Conservation (phyloP, 208 protist species). For the Crithidia expoeki region DNA sequence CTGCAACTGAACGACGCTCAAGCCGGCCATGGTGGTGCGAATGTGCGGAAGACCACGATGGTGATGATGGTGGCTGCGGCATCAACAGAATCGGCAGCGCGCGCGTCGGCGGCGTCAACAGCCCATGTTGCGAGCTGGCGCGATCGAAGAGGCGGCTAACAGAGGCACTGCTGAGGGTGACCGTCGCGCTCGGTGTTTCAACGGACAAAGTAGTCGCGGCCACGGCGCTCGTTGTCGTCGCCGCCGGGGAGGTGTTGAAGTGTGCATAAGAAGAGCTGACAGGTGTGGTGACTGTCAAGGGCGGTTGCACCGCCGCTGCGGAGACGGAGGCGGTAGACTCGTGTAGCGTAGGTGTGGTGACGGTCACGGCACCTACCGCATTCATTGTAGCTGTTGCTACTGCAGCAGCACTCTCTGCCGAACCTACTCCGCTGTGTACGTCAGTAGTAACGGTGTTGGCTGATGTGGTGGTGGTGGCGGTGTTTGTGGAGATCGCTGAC, state of each 20-base stretch:
- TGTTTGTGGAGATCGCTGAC: background rate
- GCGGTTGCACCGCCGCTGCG: background rate
- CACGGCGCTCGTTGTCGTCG: background rate
- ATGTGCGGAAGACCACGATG: no score
- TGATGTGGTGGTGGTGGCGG: background rate
- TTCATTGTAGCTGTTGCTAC: background rate
- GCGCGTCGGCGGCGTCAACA: slow-evolving; percentile 1
- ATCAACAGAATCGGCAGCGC: background rate
- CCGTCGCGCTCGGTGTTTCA: slow-evolving; percentile 9
- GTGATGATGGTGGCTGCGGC: slow-evolving; percentile 1
- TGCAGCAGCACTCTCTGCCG: background rate
- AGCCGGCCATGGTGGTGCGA: background rate
- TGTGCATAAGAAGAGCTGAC: background rate
- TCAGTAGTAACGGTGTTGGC: background rate
- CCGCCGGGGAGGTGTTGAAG: background rate
- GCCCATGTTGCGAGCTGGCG: background rate
- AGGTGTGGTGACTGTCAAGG: background rate
- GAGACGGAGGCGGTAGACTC: background rate
- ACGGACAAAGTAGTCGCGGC: background rate
- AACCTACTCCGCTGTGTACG: background rate
- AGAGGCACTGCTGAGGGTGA: slow-evolving; percentile 20
- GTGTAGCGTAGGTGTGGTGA: no score
- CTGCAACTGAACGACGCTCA: background rate
- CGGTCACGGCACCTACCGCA: background rate
- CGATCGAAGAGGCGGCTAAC: slow-evolving; percentile 4